Percentiles rank a stretch among this genome's conserved stretches.
Conservation (phyloP, 305 asterid species). For the Solanum aculeatissimum region DNA sequence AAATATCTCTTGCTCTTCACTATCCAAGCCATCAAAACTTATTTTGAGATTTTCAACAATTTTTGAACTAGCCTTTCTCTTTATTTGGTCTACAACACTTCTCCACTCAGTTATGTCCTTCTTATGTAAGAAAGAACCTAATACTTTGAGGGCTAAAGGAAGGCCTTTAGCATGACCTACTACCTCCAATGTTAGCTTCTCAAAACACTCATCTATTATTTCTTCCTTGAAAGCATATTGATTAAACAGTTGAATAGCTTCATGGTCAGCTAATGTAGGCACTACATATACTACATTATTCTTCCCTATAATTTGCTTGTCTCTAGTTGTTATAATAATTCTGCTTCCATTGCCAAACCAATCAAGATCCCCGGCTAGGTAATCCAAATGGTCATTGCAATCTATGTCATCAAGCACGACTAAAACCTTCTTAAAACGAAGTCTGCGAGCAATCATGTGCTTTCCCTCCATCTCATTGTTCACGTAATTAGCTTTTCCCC, state of each 20-base stretch:
- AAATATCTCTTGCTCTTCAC: neutral
- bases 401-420: neutral
- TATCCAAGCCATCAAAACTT: neutral
- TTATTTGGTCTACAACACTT: rapidly evolving
- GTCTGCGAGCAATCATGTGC: neutral
- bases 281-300: neutral
- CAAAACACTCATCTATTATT: rapidly evolving
- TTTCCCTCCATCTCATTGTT: neutral
- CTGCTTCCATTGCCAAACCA: neutral
- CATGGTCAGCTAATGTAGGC: neutral
- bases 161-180: neutral
- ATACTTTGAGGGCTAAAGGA: neutral
- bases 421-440: neutral
- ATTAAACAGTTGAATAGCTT: neutral
- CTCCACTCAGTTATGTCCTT: neutral
- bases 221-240: neutral
- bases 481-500: neutral
- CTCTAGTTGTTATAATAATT: neutral
- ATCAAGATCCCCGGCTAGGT: neutral
- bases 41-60: neutral
- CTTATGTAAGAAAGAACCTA: neutral
- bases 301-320: neutral
- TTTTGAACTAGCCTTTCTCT: rapidly evolving
- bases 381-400: neutral
- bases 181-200: neutral